A percentile compares a stretch with the other conserved stretches of the same genome.
These are phyloP conservation scores for Inonotus hispidus DNA, from an alignment of 1,284 basidiomycete genomes.

Conservation along the genomic window DNA sequence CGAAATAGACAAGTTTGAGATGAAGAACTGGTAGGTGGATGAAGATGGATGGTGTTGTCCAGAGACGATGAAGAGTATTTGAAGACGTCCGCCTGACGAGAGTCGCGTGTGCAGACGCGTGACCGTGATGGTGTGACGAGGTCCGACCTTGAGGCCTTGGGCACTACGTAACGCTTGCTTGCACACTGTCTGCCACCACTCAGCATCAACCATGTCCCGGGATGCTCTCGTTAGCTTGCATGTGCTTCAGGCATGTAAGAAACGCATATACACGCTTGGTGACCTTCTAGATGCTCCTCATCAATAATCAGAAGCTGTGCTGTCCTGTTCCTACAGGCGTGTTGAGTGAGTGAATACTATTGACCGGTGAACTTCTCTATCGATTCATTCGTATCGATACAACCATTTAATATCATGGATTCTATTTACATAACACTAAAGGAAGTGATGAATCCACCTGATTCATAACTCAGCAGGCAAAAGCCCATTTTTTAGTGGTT, in stretches of 20 bases:
- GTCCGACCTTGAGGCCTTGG: background rate
- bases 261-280: background rate
- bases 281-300: background rate
- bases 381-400: too few relatives aligned
- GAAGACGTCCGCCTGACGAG: background rate
- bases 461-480: too few relatives aligned
- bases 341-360: too few relatives aligned
- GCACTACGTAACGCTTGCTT: background rate
- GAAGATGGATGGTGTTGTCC: background rate
- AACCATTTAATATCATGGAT: too few relatives aligned
- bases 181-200: background rate
- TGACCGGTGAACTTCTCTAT: too few relatives aligned
- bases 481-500: too few relatives aligned
- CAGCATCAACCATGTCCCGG: background rate
- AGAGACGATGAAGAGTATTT: background rate
- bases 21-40: background rate
- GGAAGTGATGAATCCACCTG: too few relatives aligned
- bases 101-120: constrained; percentile 2
- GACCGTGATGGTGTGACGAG: background rate
- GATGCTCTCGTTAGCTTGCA: background rate
- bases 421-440: too few relatives aligned
- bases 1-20: background rate
- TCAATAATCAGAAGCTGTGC: too few relatives aligned
- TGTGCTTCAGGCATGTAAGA: background rate
- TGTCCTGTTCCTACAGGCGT: background rate